phyloP scores from a whole-genome alignment of 148 eudicot species.

The Chenopodium quinoa region DNA sequence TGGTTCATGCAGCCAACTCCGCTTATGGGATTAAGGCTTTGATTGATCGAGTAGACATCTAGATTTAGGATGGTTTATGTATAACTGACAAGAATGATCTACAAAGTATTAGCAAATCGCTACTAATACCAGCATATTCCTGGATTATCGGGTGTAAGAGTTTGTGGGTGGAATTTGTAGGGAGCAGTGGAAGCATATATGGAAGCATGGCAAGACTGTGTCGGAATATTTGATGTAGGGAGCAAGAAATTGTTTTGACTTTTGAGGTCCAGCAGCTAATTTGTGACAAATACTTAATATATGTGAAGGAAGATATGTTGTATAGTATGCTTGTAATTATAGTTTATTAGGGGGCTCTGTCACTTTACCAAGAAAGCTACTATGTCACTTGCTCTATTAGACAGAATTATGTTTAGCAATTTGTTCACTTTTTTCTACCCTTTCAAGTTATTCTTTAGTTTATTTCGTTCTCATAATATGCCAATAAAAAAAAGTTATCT shows the following conservation, averaged over 20 bases:
- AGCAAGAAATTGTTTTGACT: background rate
- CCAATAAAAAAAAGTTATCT: background rate
- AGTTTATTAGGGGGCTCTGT: background rate
- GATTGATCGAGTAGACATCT: no score
- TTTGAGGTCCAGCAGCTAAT: background rate
- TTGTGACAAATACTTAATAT: background rate
- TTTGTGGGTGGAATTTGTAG: background rate
- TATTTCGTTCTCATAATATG: background rate
- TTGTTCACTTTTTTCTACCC: background rate
- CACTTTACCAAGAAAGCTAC: background rate
- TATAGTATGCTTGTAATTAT: background rate
- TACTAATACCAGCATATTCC: background rate
- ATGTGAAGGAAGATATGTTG: background rate
- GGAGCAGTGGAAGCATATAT: background rate
- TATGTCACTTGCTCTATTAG: background rate
- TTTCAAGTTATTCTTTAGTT: background rate
- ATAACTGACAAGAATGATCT: background rate
- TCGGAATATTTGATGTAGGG: background rate
- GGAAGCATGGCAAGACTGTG: background rate
- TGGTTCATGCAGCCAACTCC: no score
- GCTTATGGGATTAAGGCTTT: no score
- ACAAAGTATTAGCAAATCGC: background rate
- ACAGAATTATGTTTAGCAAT: background rate
- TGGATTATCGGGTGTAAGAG: background rate
- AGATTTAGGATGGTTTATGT: background rate